Evolutionary conservation across 164 flowering plant species (phyloP), one percentile per base, ranked within the genome.

Genomic region (Amborella trichopoda): DNA sequence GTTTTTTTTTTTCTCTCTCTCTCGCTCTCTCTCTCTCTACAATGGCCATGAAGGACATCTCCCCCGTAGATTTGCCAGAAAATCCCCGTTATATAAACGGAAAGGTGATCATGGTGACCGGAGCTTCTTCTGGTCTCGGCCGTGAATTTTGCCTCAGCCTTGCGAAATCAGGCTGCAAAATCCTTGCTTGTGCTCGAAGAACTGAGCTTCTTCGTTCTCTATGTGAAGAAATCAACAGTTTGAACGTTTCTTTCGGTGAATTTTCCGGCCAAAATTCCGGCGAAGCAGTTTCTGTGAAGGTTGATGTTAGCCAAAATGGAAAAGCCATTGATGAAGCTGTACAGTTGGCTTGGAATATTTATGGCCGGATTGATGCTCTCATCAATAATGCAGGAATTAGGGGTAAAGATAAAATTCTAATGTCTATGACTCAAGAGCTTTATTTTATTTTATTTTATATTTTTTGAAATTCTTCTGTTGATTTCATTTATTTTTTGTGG

Each of bases 371-470:
- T 39, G 85, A 87, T 53, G 81, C 66, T 2, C 56, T 87, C 63
- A 46, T 87, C 22, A 87, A 83, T 40, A 79, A 79, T 37, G 96
- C 94, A 0, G 94, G 94, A 9, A 25, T 74, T 34, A 67, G 87
- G 72, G 96, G 96, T 82, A 53, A 11, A 33, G n/a, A n/a, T n/a
- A n/a, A n/a, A n/a, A n/a, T n/a, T n/a, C n/a, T n/a, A n/a, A n/a
- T n/a, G n/a, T n/a, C n/a, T n/a, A n/a, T n/a, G n/a, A n/a, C n/a
- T n/a, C n/a, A n/a, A n/a, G n/a, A n/a, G n/a, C n/a, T n/a, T n/a
- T n/a, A n/a, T n/a, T n/a, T n/a, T n/a, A n/a, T n/a, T n/a, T n/a
- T n/a, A n/a, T n/a, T n/a, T n/a, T n/a, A n/a, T n/a, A n/a, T n/a
- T n/a, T n/a, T n/a, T n/a, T n/a, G n/a, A n/a, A n/a, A n/a, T n/a